Percentiles rank a stretch among this genome's conserved stretches.
These are phyloP conservation scores for Filobasidium floriforme DNA, from an alignment of 768 basidiomycete species.

Conservation along the genomic window DNA sequence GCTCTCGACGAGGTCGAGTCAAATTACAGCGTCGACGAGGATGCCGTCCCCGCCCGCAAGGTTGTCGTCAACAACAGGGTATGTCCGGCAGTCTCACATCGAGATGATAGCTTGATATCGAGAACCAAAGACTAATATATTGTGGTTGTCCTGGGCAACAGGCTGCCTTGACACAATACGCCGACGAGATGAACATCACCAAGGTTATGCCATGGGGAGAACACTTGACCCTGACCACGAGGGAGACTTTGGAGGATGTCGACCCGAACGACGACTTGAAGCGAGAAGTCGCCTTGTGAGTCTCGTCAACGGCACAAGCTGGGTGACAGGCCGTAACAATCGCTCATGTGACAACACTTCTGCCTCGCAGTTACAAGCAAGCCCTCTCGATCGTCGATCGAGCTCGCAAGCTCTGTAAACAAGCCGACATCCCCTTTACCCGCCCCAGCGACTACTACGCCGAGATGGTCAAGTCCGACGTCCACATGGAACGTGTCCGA, in stretches of 20 bases:
- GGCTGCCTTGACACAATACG: constrained; percentile 33
- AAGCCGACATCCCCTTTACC: constrained; percentile 70
- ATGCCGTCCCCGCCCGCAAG: constrained; percentile 73
- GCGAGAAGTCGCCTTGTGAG: constrained; percentile 91
- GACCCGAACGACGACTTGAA: constrained; percentile 64
- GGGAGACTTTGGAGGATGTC: constrained; percentile 25
- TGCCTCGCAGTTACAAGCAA: constrained; percentile 73
- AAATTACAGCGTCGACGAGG: constrained; percentile 60
- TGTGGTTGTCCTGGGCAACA: neutral
- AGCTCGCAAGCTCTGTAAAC: constrained; percentile 68
- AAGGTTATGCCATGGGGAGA: constrained; percentile 33
- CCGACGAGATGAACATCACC: constrained; percentile 35
- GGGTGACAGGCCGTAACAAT: too few species aligned
- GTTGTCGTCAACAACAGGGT: constrained; percentile 75
- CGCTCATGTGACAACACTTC: too few species aligned
- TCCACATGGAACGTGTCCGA: constrained; percentile 95
- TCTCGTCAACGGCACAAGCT: constrained; percentile 25
- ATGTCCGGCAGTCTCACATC: too few species aligned
- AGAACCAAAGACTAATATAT: too few species aligned
- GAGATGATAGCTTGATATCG: too few species aligned
- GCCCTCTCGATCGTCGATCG: constrained; percentile 73
- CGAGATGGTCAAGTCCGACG: constrained; percentile 53
- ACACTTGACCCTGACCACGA: constrained; percentile 35
- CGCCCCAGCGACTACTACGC: constrained; percentile 53
- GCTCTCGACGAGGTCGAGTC: constrained; percentile 61